These are phyloP conservation scores for Coniochaeta pulveracea DNA, from an alignment of 2,329 filamentous ascomycete species.

Conservation along the genomic window DNA sequence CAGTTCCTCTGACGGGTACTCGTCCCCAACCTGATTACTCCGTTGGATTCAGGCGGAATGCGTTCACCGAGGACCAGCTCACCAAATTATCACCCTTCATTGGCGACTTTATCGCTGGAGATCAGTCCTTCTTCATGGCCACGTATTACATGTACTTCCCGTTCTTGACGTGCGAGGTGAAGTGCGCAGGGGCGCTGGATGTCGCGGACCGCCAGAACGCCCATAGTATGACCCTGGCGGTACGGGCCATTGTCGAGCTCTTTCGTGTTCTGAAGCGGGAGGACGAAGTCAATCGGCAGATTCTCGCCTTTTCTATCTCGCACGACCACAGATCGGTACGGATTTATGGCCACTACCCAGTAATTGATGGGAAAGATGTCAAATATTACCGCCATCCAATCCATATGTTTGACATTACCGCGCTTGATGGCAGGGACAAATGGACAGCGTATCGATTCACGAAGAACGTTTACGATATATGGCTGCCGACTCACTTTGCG, in stretches of 20 bases:
- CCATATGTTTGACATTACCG: constrained; percentile 16
- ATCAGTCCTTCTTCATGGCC: constrained; percentile 28
- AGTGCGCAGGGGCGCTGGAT: constrained; percentile 24
- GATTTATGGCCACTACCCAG: constrained; percentile 28
- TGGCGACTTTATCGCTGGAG: constrained; percentile 17
- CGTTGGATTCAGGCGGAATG: constrained; percentile 1
- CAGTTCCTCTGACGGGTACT: constrained; percentile 2
- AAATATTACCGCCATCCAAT: constrained; percentile 26
- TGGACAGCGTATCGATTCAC: constrained; percentile 5
- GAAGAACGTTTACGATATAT: constrained; percentile 6
- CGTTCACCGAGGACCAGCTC: constrained; percentile 21
- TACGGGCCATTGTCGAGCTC: constrained; percentile 25
- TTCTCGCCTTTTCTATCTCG: constrained; percentile 30
- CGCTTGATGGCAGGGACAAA: neutral
- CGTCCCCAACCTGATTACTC: constrained; percentile 1
- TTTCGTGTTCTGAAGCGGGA: constrained; percentile 23
- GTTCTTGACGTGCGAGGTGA: constrained; percentile 36
- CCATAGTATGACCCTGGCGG: constrained; percentile 27
- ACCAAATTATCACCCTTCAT: constrained; percentile 25
- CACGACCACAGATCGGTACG: constrained; percentile 18
- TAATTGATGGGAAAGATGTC: constrained; percentile 16
- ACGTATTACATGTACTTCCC: constrained; percentile 37
- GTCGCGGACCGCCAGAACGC: constrained; percentile 26
- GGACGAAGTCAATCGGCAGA: constrained; percentile 24
- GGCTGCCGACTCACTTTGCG: constrained; percentile 4